Base-by-base conservation (phyloP, 2,329 filamentous ascomycete species). In the Sordariomycetes sp. region DNA sequence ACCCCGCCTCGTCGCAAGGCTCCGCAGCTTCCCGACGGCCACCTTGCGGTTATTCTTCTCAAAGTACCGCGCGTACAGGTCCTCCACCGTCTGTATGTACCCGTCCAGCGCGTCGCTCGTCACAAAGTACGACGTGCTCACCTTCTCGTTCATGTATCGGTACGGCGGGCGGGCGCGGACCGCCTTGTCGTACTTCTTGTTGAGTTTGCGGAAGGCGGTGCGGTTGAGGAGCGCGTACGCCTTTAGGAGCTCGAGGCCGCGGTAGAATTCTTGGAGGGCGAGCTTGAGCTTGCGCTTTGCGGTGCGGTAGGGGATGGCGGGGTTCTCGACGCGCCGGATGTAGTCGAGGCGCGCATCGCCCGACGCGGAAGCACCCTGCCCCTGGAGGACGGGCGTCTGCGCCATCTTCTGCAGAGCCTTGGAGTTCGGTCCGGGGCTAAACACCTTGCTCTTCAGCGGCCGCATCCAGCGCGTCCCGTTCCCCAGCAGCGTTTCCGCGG, bases 161-260 rank as follows among this genome's bases (percentile, higher is more conserved):
- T 87, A 80, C 0, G 86, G 80, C 0, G 89, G 89, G 12, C 86
- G 81, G 48, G 90, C 86, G 63, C 90, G 82, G 58, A 90, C 83
- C 2, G 87, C 83, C 72, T 97, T 99, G 76, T 97, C 91, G 68
- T 95, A 97, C 71, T 99, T 99, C 70, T 99, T 99, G 72, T 95
- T 96, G 67, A 99, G 90, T 70, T 99, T 99, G 35, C 91, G 85
- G 66, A 97, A 97, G 0, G 90, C 94, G 0, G 90, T 96, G 54
- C 90, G 82, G 68, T 99, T 99, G 15, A 96, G 76, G 24, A 95
- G 74, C 1, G 90, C 86, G 65, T 95, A 99, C 0, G 89, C 88
- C 72, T 96, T 97, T 59, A 99, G 78, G 52, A 97, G 75, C 67
- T 99, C 94, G 15, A 99, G 77, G 0, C 89, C 87, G 22, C 92